These are phyloP conservation scores for Podochytrium sp. DNA, from an alignment of 192 early-diverging fungal genomes.

Conservation along the genomic window DNA sequence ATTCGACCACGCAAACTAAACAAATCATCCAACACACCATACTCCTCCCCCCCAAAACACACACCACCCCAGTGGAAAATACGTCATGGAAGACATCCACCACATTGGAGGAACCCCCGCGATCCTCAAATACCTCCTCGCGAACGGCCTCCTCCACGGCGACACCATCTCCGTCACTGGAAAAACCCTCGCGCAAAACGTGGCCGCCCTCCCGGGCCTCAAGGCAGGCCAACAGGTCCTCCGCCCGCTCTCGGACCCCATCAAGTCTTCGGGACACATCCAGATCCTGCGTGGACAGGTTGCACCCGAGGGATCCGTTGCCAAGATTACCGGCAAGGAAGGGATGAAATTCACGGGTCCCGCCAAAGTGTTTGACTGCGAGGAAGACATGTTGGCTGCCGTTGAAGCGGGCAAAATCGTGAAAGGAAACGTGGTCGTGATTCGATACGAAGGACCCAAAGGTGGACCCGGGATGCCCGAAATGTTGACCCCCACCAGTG, in stretches of 20 bases:
- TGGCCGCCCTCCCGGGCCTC: constrained; percentile 76
- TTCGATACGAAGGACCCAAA: constrained; percentile 97
- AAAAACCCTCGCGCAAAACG: constrained; percentile 94
- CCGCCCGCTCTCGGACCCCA: constrained; percentile 77
- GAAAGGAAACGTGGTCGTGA: constrained; percentile 92
- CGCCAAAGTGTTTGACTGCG: constrained; percentile 91
- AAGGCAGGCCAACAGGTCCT: constrained; percentile 87
- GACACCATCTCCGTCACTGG: constrained; percentile 95
- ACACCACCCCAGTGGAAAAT: constrained; percentile 86
- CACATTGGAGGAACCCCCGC: constrained; percentile 91
- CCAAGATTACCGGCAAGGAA: constrained; percentile 99
- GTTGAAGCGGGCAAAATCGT: constrained; percentile 85
- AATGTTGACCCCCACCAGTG: constrained; percentile 97
- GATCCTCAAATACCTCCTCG: constrained; percentile 91
- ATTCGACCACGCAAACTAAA: not conserved
- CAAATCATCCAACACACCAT: too few relatives aligned
- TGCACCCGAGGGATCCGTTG: constrained; percentile 94
- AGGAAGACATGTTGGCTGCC: constrained; percentile 89
- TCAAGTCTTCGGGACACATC: constrained; percentile 94
- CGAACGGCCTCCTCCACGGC: constrained; percentile 84
- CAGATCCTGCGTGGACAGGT: constrained; percentile 94
- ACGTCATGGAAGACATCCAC: constrained; percentile 97
- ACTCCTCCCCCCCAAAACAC: too few relatives aligned
- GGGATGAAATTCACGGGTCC: constrained; percentile 86
- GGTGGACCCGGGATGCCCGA: constrained; percentile 99